These are phyloP conservation scores for Mortierella alpina DNA, from an alignment of 192 early-diverging fungal genomes.

Conservation along the genomic window DNA sequence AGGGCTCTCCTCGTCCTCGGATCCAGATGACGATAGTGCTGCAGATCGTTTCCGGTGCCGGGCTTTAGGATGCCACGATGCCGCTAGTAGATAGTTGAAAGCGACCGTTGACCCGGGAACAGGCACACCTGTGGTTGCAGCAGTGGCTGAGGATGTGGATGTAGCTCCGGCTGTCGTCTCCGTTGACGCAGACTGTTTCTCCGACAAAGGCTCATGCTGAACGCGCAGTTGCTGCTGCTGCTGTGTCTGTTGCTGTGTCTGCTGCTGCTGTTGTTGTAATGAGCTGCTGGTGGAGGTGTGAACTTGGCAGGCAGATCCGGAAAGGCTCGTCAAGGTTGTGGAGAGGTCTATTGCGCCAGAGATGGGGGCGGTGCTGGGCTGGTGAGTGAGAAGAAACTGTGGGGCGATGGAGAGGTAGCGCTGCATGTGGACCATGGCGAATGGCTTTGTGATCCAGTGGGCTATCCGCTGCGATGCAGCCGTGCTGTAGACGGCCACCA, in stretches of 20 bases:
- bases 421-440: conserved; percentile 35
- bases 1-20: conserved; percentile 5
- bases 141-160: background rate
- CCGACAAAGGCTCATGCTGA: background rate
- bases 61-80: conserved; percentile 50
- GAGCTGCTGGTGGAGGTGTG: conserved; percentile 21
- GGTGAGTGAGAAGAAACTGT: conserved; percentile 23
- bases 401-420: conserved; percentile 36
- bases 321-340: background rate
- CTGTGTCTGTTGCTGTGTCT: background rate
- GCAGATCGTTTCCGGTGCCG: conserved; percentile 13
- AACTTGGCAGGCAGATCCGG: background rate
- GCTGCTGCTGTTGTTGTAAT: conserved; percentile 34
- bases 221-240: background rate
- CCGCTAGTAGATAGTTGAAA: conserved; percentile 48
- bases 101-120: conserved; percentile 19
- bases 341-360: background rate
- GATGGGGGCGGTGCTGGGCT: background rate
- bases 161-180: background rate
- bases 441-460: conserved; percentile 41
- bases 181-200: background rate
- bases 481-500: conserved; percentile 27
- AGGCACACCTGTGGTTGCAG: background rate
- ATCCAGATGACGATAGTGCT: background rate
- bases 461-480: conserved; percentile 41